These are phyloP conservation scores for Geosmithia morbida DNA, from an alignment of 2,329 filamentous ascomycete species.

Conservation along the genomic window DNA sequence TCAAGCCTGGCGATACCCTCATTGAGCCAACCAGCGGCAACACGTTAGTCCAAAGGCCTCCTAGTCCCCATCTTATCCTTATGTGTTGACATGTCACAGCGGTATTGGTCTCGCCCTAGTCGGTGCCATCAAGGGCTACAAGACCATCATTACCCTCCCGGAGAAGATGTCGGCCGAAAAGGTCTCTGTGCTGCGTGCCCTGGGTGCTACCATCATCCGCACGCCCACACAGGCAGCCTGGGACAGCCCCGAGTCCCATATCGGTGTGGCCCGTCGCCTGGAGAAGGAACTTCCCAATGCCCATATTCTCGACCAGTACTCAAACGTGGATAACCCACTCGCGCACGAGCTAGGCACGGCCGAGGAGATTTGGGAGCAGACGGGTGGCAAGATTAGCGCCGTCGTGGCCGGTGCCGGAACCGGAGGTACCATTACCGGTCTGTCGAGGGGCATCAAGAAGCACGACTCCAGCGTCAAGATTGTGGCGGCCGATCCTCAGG, in stretches of 20 bases:
- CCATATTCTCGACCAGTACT: conserved; percentile 94
- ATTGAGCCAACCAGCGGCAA: conserved; percentile 98
- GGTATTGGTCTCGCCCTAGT: conserved; percentile 93
- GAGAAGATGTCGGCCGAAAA: conserved; percentile 99
- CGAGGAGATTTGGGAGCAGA: conserved; percentile 92
- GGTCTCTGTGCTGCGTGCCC: conserved; percentile 81
- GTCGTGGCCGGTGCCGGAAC: conserved; percentile 89
- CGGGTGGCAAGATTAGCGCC: conserved; percentile 64
- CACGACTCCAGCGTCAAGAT: conserved; percentile 78
- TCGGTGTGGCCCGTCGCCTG: conserved; percentile 79
- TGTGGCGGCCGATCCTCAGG: conserved; percentile 82
- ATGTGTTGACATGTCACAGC: conserved; percentile 17
- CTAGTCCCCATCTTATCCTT: too few species aligned
- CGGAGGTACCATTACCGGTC: conserved; percentile 85
- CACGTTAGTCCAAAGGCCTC: conserved; percentile 34
- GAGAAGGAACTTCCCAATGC: conserved; percentile 95
- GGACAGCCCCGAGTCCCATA: conserved; percentile 91
- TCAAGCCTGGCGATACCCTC: conserved; percentile 92
- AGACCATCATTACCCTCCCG: conserved; percentile 94
- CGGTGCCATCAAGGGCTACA: conserved; percentile 91
- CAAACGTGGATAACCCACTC: conserved; percentile 78
- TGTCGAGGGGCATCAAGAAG: conserved; percentile 74
- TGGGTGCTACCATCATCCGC: conserved; percentile 94
- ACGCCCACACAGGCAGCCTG: conserved; percentile 92
- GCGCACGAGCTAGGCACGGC: conserved; percentile 92